Evolutionary conservation across 768 basidiomycete genomes (phyloP).

Genomic region (Hygrocybe coccinea): DNA sequence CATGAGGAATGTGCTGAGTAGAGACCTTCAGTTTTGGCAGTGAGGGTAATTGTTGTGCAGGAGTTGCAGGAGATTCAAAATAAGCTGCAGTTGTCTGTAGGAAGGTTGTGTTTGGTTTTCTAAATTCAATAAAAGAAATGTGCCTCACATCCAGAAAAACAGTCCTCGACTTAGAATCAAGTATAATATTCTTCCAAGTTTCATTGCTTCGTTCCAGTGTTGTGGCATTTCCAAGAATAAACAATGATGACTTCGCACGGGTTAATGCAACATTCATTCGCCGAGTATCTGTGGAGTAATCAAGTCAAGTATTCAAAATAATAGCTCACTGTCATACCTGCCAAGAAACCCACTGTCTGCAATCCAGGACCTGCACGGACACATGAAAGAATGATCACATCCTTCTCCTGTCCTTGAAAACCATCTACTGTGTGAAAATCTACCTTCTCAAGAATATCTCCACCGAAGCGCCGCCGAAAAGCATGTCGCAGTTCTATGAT

Average conservation of each 20-base stretch:
- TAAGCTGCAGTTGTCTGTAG: slow-evolving; percentile 25
- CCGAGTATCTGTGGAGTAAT: slow-evolving; percentile 50
- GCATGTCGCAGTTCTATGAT: slow-evolving; percentile 63
- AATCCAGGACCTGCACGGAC: slow-evolving; percentile 89
- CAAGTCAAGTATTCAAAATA: background rate
- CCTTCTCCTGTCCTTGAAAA: slow-evolving; percentile 99
- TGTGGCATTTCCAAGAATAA: slow-evolving; percentile 85
- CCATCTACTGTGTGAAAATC: slow-evolving; percentile 98
- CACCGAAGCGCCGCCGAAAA: slow-evolving; percentile 70
- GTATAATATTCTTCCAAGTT: slow-evolving; percentile 73
- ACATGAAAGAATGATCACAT: slow-evolving; percentile 95
- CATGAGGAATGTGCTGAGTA: slow-evolving; percentile 21
- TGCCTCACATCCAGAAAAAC: slow-evolving; percentile 58
- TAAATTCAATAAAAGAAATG: background rate
- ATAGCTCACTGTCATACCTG: slow-evolving; percentile 42
- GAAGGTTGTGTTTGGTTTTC: slow-evolving; percentile 1
- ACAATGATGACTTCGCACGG: slow-evolving; percentile 91
- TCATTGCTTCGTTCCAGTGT: slow-evolving; percentile 84
- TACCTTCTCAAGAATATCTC: slow-evolving; percentile 61
- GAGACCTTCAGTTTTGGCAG: slow-evolving; percentile 16
- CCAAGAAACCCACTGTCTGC: slow-evolving; percentile 80
- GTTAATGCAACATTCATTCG: slow-evolving; percentile 99
- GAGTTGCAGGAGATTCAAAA: slow-evolving; percentile 18
- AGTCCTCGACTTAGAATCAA: slow-evolving; percentile 64
- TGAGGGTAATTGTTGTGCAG: slow-evolving; percentile 17